Evolutionary conservation across 495 filamentous ascomycete species (phyloP), one percentile per base, ranked within the genome.

Genomic region (Mytilinidion resinicola): DNA sequence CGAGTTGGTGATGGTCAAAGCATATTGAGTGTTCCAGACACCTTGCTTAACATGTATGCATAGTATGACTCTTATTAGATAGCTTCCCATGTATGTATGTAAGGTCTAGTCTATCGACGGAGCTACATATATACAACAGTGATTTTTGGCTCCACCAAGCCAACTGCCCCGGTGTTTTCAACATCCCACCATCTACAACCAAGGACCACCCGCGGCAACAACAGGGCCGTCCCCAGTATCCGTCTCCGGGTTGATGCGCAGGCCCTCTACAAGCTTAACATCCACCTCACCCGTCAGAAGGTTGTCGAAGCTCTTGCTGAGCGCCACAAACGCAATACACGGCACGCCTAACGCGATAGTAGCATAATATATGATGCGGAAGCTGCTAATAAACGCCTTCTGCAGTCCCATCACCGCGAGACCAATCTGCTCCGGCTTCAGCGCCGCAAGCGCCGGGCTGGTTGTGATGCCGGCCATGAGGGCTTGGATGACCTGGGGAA

Each of bases 311-410:
- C 44, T 48, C 44, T 21, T 48, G 21, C 44, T 21, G 10, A n/a
- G 19, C 3, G 19, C 44, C n/a, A 48, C 44, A 21, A 48, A 21
- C 14, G 10, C 14, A 21, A 48, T 48, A 21, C 44, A 48, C 21
- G 44, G 44, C 14, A 48, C 44, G n/a, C 44, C 44, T n/a, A 48
- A 48, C 10, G 44, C 44, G 10, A 48, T 48, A 21, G 44, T 48
- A n/a, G 44, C 14, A 20, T 48, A 48, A 21, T 48, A 48, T 3
- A 48, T 48, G 14, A 48, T 21, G 10, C 44, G 11, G 19, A 48
- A 48, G 19, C 44, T 15, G 14, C 14, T 48, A 10, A 48, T 21
- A 10, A 48, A 48, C 1, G 14, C 19, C 44, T 48, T n/a, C 44
- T 48, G 11, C 15, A 48, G 15, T 4, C 44, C 44, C 19, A 48